Percentiles rank a stretch among this genome's conserved stretches.
Evolutionary conservation across 306 rosid genomes (phyloP).

Genomic region (Spatholobus suberectus): DNA sequence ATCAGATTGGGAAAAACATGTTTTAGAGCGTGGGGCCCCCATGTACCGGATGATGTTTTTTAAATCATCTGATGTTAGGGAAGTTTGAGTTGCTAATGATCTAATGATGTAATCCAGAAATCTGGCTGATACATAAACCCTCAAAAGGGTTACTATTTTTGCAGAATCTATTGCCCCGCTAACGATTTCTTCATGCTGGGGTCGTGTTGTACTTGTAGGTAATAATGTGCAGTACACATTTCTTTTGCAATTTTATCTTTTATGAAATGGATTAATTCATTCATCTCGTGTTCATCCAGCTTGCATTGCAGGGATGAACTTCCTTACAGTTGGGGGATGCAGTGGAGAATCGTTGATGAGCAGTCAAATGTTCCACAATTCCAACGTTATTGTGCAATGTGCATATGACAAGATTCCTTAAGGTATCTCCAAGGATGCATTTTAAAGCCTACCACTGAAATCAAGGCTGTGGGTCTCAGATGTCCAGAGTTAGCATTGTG

Average conservation of each 20-base stretch:
- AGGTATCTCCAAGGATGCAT: neutral
- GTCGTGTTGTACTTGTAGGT: neutral
- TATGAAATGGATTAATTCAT: neutral
- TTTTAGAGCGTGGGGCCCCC: conserved; percentile 71
- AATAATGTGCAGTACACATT: neutral
- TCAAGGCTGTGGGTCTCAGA: neutral
- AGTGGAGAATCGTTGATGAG: neutral
- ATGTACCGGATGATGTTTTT: conserved; percentile 81
- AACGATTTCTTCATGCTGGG: conserved; percentile 16
- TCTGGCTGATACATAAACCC: conserved; percentile 26
- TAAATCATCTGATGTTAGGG: conserved; percentile 46
- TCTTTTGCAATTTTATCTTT: neutral
- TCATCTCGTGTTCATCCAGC: neutral
- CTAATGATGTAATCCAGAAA: conserved; percentile 33
- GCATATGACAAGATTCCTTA: conserved; percentile 2
- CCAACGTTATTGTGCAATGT: neutral
- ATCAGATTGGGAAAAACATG: conserved; percentile 93
- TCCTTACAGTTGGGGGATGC: neutral
- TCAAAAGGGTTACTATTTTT: conserved; percentile 24
- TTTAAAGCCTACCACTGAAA: neutral
- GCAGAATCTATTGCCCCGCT: conserved; percentile 16
- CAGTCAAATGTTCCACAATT: neutral
- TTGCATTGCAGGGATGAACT: conserved; percentile 2
- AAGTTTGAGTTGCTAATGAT: conserved; percentile 40
- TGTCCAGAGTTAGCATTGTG: conserved; percentile 2